Evolutionary conservation across 345 rosid genomes (phyloP), one percentile per base, ranked within the genome.

Genomic region (Eucalyptus victrix): DNA sequence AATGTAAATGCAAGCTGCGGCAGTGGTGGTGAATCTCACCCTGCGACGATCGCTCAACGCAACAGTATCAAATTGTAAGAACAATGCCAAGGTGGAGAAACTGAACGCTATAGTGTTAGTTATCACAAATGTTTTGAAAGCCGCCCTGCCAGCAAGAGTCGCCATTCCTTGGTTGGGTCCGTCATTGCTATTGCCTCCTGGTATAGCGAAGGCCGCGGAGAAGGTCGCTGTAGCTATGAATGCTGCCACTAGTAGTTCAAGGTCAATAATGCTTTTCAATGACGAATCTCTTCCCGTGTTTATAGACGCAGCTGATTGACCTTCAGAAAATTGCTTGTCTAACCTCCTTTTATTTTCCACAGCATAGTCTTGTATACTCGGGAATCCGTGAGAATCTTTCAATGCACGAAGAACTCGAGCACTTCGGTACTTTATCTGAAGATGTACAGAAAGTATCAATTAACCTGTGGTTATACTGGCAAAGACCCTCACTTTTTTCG

Each of bases 11-110:
- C 4, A 34, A 18, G 0, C 0, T 5, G 12, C 26, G 6, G 44
- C 44, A 1, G 0, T 2, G 4, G 0, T 0, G 24, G 13, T 18
- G 13, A 9, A 32, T 8, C 1, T 14, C 3, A 3, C 16, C 69
- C 12, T 28, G 6, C 0, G 2, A 26, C 32, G 32, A 28, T 60
- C 7, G 32, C 32, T 28, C 0, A 14, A 28, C n/a, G 3, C 6
- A 60, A 1, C 6, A 28, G 0, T 1, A 12, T 60, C 0, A 12
- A 0, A 12, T 5, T 30, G 32, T 6, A 12, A 9, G 44, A 18
- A 9, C 10, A 72, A 18, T 19, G 81, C 44, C 81, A 18, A 3
- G 81, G 34, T 18, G 26, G 81, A 34, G 24, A 9, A 72, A 10
- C 12, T 0, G 13, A 72, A 72, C 4, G 81, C 81, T 0, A 2